Percentiles rank a stretch among this genome's conserved stretches.
Conservation (phyloP, 2,329 filamentous ascomycete species). For the Orbilia quercus region DNA sequence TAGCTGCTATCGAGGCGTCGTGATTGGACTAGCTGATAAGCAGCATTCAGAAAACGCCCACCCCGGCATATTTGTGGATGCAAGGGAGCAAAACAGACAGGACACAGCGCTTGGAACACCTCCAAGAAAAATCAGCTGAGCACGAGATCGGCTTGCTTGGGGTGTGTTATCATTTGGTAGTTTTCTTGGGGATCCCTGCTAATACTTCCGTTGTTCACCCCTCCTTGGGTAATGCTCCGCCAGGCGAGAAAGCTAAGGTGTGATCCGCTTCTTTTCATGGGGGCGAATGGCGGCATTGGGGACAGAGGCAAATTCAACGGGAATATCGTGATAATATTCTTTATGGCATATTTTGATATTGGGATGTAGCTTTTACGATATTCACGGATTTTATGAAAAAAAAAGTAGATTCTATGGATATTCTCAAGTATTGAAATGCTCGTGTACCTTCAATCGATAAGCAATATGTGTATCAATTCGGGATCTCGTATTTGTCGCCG, state of each 20-base stretch:
- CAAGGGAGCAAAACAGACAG: conserved; percentile 12
- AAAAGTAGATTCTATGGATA: no score
- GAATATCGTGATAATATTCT: background rate
- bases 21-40: conserved; percentile 54
- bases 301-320: no score
- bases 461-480: background rate
- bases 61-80: conserved; percentile 12
- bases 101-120: background rate
- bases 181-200: conserved; percentile 3
- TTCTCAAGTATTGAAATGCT: no score
- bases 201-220: background rate
- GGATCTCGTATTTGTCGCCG: conserved; percentile 8
- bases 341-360: background rate
- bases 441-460: background rate
- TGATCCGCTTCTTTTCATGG: background rate
- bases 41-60: background rate
- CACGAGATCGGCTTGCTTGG: conserved; percentile 16
- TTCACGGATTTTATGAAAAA: no score
- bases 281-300: background rate
- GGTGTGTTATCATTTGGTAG: conserved; percentile 7
- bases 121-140: conserved; percentile 27
- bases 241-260: background rate
- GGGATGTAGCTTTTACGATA: no score
- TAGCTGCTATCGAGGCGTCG: conserved; percentile 40
- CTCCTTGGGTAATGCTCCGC: background rate